A percentile compares a stretch with the other conserved stretches of the same genome.
Conservation (phyloP, 257 asterid genomes). For the Solanum piurae region DNA sequence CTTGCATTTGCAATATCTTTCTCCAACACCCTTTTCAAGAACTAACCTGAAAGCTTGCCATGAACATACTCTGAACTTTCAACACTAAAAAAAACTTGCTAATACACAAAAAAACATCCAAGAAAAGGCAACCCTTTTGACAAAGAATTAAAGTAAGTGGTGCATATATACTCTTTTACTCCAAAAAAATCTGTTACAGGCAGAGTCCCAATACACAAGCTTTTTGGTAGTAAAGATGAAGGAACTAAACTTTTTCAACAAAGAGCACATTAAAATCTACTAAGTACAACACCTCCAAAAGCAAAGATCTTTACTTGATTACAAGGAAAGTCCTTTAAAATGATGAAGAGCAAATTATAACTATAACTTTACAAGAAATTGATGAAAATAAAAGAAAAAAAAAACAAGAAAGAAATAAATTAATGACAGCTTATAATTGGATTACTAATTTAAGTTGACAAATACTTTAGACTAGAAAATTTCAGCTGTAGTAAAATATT, state of each 20-base stretch:
- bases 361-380: neutral
- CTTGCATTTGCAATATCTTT: slow-evolving; percentile 23
- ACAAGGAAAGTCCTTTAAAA: neutral
- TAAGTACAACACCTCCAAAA: neutral
- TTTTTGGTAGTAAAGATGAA: neutral
- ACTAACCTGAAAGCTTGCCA: neutral
- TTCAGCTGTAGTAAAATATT: neutral
- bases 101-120: neutral
- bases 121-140: neutral
- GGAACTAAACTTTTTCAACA: neutral
- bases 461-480: neutral
- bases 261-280: neutral
- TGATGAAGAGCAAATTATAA: neutral
- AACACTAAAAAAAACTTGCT: neutral
- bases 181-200: neutral
- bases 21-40: slow-evolving; percentile 20
- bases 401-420: neutral
- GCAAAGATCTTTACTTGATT: neutral
- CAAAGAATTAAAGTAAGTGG: neutral
- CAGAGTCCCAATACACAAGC: neutral
- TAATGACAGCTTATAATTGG: neutral
- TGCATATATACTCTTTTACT: neutral
- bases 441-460: neutral
- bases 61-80: neutral
- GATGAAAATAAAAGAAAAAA: neutral